Conservation (phyloP, 2,329 filamentous ascomycete species). For the Drechmeria coniospora region DNA sequence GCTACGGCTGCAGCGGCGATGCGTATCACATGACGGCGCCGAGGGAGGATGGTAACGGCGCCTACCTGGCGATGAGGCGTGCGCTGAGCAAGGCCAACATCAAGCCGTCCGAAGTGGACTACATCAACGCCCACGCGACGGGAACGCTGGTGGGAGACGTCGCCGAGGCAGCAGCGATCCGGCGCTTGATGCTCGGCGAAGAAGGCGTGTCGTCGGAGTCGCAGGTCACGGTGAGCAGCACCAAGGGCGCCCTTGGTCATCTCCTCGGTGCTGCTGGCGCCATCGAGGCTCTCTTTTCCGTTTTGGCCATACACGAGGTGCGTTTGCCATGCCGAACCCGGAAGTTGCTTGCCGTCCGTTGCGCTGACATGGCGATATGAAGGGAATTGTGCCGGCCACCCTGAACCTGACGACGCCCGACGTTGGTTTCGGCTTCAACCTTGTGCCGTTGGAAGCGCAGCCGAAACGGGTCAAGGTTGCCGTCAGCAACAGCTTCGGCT, state of each 20-base stretch:
- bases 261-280: slow-evolving; percentile 82
- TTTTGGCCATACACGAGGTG: slow-evolving; percentile 67
- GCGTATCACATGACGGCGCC: slow-evolving; percentile 91
- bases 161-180: slow-evolving; percentile 77
- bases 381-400: slow-evolving; percentile 75
- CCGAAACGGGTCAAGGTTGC: slow-evolving; percentile 55
- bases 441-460: slow-evolving; percentile 61
- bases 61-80: slow-evolving; percentile 69
- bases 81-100: slow-evolving; percentile 61
- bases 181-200: slow-evolving; percentile 56
- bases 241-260: slow-evolving; percentile 86
- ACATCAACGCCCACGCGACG: slow-evolving; percentile 92
- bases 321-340: no score
- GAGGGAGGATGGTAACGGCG: slow-evolving; percentile 65
- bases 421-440: slow-evolving; percentile 64
- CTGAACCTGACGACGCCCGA: slow-evolving; percentile 60
- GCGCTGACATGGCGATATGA: slow-evolving; percentile 7
- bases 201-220: slow-evolving; percentile 46
- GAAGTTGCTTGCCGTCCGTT: no score
- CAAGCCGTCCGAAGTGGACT: slow-evolving; percentile 59
- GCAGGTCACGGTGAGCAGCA: slow-evolving; percentile 74
- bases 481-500: slow-evolving; percentile 91
- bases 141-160: slow-evolving; percentile 73
- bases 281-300: slow-evolving; percentile 73
- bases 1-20: slow-evolving; percentile 84